phyloP scores from a whole-genome alignment of 192 early-diverging fungal species.

The Coemansia sp. region DNA sequence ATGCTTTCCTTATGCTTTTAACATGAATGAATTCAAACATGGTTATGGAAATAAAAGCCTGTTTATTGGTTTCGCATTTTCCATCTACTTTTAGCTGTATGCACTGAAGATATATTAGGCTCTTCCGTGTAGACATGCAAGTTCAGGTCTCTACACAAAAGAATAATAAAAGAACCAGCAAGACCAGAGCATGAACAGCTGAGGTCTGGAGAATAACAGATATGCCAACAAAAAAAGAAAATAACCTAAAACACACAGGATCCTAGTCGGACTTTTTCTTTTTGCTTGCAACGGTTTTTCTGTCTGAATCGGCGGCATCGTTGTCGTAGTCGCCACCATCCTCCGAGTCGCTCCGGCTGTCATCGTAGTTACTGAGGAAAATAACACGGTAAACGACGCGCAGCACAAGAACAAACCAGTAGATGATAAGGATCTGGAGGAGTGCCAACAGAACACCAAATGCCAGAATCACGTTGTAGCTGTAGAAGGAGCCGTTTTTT shows the following conservation, averaged over 20 bases:
- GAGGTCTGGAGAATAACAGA: neutral
- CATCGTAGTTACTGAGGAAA: constrained; percentile 57
- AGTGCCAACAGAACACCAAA: constrained; percentile 42
- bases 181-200: neutral
- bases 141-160: neutral
- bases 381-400: constrained; percentile 63
- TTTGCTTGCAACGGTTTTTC: neutral
- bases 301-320: neutral
- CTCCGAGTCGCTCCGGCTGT: constrained; percentile 73
- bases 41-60: neutral
- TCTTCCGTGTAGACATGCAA: neutral
- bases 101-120: neutral
- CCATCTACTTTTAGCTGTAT: neutral
- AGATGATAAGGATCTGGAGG: constrained; percentile 64
- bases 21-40: neutral
- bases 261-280: neutral
- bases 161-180: neutral
- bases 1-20: neutral
- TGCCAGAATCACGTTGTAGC: constrained; percentile 3
- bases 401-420: constrained; percentile 70
- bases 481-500: constrained; percentile 30
- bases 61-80: no score
- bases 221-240: neutral
- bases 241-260: no score
- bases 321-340: constrained; percentile 32